phyloP scores from a whole-genome alignment of 2,329 filamentous ascomycete species.

The Aureobasidium subglaciale region DNA sequence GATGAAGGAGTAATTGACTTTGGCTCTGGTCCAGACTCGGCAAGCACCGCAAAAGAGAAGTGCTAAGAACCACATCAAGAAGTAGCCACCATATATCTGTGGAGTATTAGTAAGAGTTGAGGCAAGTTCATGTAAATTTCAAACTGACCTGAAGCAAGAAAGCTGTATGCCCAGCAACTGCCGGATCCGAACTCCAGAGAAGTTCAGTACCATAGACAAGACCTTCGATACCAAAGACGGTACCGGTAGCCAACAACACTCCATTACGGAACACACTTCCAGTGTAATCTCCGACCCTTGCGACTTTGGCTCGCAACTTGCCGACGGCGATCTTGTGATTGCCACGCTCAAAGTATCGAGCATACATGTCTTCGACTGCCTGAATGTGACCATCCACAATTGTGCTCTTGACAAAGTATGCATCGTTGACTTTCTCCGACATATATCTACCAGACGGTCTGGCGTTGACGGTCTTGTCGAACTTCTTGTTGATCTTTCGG shows the following conservation, averaged over 20 bases:
- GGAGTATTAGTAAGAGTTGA: conserved; percentile 22
- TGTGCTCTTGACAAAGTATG: conserved; percentile 88
- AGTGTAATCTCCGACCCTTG: conserved; percentile 53
- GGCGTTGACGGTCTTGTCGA: conserved; percentile 81
- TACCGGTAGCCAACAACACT: conserved; percentile 34
- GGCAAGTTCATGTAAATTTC: not conserved
- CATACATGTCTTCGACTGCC: conserved; percentile 82
- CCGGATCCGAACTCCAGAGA: conserved; percentile 23
- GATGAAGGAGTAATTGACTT: conserved; percentile 84
- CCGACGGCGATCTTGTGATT: conserved; percentile 86
- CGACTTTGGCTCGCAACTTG: conserved; percentile 69
- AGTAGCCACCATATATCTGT: conserved; percentile 87
- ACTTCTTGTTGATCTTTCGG: conserved; percentile 97
- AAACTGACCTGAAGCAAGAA: conserved; percentile 54
- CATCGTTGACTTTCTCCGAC: conserved; percentile 81
- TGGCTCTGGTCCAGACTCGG: conserved; percentile 70
- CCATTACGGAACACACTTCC: conserved; percentile 54
- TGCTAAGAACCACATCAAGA: conserved; percentile 73
- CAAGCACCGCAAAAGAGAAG: conserved; percentile 81
- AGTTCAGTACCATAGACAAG: conserved; percentile 33
- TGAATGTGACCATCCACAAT: conserved; percentile 73
- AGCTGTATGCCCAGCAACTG: conserved; percentile 29
- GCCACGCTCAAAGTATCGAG: conserved; percentile 86
- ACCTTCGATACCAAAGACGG: conserved; percentile 38
- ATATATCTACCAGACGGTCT: conserved; percentile 74